Evolutionary conservation across 164 flowering plant genomes (phyloP).

Genomic region (Sextonia rubra): DNA sequence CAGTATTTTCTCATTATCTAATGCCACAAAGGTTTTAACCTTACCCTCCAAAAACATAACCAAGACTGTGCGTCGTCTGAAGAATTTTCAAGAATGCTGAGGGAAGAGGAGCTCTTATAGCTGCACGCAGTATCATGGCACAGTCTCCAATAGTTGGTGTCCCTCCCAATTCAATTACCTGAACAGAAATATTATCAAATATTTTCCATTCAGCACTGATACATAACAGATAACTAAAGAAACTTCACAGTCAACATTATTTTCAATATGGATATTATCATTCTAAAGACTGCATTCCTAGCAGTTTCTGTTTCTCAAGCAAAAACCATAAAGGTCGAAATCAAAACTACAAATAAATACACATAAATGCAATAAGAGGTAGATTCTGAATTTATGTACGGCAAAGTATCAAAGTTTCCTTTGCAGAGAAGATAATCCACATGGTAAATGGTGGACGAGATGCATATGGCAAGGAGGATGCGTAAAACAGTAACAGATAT

Average conservation of each 20-base stretch:
- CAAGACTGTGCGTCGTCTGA: constrained; percentile 77
- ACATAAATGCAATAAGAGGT: too few relatives aligned
- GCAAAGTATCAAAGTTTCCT: too few relatives aligned
- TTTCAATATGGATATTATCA: neutral
- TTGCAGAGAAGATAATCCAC: too few relatives aligned
- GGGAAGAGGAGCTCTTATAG: constrained; percentile 87
- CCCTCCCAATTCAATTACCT: constrained; percentile 94
- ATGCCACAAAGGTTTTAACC: constrained; percentile 3
- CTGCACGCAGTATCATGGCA: constrained; percentile 85
- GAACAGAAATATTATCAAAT: constrained; percentile 13
- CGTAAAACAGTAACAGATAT: too few relatives aligned
- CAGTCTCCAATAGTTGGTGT: constrained; percentile 91
- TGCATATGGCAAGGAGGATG: too few relatives aligned
- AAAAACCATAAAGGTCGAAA: too few relatives aligned
- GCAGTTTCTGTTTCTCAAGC: too few relatives aligned
- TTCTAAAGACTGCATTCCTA: neutral
- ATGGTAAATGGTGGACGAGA: too few relatives aligned
- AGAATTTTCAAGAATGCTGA: constrained; percentile 80
- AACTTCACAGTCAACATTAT: neutral
- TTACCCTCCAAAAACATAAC: constrained; percentile 85
- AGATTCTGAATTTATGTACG: too few relatives aligned
- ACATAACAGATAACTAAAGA: neutral
- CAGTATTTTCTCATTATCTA: neutral
- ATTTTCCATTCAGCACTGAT: neutral
- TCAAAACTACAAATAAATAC: too few relatives aligned